Evolutionary conservation across 306 rosid genomes (phyloP).

Genomic region (Oemleria cerasiformis): DNA sequence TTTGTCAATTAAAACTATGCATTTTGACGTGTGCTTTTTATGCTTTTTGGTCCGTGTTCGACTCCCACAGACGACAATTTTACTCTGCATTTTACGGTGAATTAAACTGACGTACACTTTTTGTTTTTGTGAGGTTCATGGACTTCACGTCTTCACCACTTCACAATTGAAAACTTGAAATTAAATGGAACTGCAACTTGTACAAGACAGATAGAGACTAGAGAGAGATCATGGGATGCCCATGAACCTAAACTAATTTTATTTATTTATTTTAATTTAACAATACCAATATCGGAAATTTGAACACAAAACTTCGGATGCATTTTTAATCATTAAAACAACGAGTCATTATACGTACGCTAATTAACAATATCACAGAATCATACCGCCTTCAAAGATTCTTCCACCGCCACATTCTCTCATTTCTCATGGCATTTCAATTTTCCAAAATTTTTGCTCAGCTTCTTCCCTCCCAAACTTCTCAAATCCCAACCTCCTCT

Average conservation of each 20-base stretch:
- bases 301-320: too few species aligned
- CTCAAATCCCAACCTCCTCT: slow-evolving; percentile 9
- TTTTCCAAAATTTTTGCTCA: neutral
- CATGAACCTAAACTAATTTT: slow-evolving; percentile 27
- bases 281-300: too few species aligned
- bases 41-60: too few species aligned
- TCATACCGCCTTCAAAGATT: neutral
- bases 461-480: slow-evolving; percentile 6
- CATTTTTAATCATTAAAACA: too few species aligned
- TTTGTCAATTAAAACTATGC: too few species aligned
- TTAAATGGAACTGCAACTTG: slow-evolving; percentile 21
- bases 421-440: slow-evolving; percentile 16
- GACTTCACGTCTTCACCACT: slow-evolving; percentile 49
- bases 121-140: slow-evolving; percentile 29
- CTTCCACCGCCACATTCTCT: slow-evolving; percentile 48
- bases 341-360: too few species aligned
- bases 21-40: too few species aligned
- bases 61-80: slow-evolving; percentile 69
- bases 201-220: neutral
- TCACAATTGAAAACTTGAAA: neutral
- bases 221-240: slow-evolving; percentile 42
- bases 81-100: too few species aligned
- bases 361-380: neutral
- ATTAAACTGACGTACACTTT: too few species aligned
- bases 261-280: too few species aligned